A percentile compares a stretch with the other conserved stretches of the same genome.
These are phyloP conservation scores for Torulaspora microellipsoides DNA, from an alignment of 805 yeast species.

Conservation along the genomic window DNA sequence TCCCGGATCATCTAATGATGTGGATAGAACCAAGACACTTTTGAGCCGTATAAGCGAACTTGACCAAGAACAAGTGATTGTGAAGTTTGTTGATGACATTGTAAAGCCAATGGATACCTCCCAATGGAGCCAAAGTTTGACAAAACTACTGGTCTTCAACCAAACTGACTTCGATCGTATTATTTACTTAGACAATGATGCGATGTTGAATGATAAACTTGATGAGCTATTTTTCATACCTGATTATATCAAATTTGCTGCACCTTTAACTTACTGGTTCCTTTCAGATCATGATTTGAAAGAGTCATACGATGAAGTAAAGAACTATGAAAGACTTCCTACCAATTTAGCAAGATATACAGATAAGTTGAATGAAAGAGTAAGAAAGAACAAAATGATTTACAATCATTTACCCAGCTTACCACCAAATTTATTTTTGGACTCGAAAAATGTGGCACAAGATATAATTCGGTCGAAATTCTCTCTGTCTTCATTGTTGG, in stretches of 20 bases:
- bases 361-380: constrained; percentile 21
- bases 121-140: constrained; percentile 50
- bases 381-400: constrained; percentile 23
- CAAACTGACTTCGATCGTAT: constrained; percentile 47
- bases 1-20: constrained; percentile 17
- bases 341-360: constrained; percentile 24
- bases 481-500: constrained; percentile 23
- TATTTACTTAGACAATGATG: constrained; percentile 57
- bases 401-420: constrained; percentile 40
- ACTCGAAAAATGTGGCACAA: constrained; percentile 27
- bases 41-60: constrained; percentile 5
- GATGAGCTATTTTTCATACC: constrained; percentile 53
- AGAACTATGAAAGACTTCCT: constrained; percentile 17
- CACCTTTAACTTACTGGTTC: constrained; percentile 44
- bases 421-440: constrained; percentile 24
- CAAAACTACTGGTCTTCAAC: constrained; percentile 51
- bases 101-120: constrained; percentile 25
- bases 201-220: constrained; percentile 38
- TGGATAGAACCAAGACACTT: constrained; percentile 8
- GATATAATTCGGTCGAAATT: constrained; percentile 28
- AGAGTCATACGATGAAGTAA: constrained; percentile 18
- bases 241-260: constrained; percentile 40
- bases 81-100: constrained; percentile 25
- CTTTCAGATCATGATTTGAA: constrained; percentile 28
- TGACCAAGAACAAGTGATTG: constrained; percentile 24